A percentile compares a stretch with the other conserved stretches of the same genome.
phyloP scores from a whole-genome alignment of 208 protist genomes.

The Polymyxa betae region DNA sequence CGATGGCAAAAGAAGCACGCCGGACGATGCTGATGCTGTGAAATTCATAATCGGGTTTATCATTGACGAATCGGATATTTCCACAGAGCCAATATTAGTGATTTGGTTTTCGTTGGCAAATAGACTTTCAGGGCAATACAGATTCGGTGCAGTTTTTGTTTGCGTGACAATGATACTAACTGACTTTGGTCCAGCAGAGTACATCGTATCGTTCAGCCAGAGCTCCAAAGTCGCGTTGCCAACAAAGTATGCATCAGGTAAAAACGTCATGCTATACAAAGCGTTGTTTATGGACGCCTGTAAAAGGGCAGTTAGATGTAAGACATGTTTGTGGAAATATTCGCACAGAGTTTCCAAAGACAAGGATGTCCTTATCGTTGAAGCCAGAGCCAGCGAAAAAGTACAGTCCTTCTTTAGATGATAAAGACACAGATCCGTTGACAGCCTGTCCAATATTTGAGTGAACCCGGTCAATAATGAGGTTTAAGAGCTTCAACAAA shows the following conservation, averaged over 20 bases:
- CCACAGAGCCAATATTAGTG: background rate
- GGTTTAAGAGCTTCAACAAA: background rate
- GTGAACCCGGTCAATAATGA: background rate
- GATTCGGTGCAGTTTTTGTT: background rate
- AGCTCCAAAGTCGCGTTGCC: background rate
- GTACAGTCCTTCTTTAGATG: background rate
- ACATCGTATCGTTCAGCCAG: background rate
- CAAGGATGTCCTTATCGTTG: background rate
- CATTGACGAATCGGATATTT: background rate
- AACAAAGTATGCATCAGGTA: background rate
- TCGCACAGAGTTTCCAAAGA: background rate
- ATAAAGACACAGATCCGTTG: background rate
- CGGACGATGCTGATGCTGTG: background rate
- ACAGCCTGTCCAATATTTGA: background rate
- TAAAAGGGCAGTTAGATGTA: background rate
- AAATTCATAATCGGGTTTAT: background rate
- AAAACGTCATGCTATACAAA: background rate
- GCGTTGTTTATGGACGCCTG: slow-evolving; percentile 3
- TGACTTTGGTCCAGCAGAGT: background rate
- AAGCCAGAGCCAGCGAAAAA: background rate
- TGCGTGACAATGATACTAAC: background rate
- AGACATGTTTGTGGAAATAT: background rate
- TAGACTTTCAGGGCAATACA: background rate
- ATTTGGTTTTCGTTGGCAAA: background rate
- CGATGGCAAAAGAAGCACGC: background rate